Base-by-base conservation (phyloP, 805 yeast species). In the Torulaspora microellipsoides region DNA sequence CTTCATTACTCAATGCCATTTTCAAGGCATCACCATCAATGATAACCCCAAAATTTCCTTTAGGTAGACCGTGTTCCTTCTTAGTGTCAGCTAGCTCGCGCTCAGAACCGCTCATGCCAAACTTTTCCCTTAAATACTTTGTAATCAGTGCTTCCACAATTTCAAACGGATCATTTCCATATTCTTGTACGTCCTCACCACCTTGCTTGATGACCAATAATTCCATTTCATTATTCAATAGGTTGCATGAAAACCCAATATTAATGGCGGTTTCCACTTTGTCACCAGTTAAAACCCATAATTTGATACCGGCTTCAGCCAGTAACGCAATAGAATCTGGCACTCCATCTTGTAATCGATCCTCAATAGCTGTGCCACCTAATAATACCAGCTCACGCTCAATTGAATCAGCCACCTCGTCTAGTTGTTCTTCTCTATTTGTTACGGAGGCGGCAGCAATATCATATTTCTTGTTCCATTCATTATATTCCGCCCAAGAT, bases 291-390 rank as follows among this genome's bases (percentile, higher is more conserved):
- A 85, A 69, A 36, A 85, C 93, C 95, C 95, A 85, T 41, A 85
- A 67, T 62, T 85, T 85, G 43, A 85, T 82, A 60, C 95, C 93
- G 7, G 93, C 93, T 50, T 78, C 71, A 12, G 77, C 84, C 43
- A 85, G 68, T 5, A 80, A 60, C 7, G 81, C 77, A 57, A 85
- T 85, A 12, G 91, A 76, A 54, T 84, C 93, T 2, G 93, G 91
- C 42, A 85, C 95, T 67, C 93, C 93, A 54, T 83, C 88, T 64
- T 85, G 95, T 48, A 85, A 67, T 60, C 89, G 72, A 69, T 85
- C 95, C 62, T 85, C 95, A 62, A 85, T 85, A 27, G 93, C 93
- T 32, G 95, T 85, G 51, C 93, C 93, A 55, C 95, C 95, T 17
- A 85, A 64, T 41, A 85, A 66, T 12, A 70, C 71, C 53, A 85